Evolutionary conservation across 352 stramenopile genomes (phyloP).

Genomic region (Phytopythium mirpurense): DNA sequence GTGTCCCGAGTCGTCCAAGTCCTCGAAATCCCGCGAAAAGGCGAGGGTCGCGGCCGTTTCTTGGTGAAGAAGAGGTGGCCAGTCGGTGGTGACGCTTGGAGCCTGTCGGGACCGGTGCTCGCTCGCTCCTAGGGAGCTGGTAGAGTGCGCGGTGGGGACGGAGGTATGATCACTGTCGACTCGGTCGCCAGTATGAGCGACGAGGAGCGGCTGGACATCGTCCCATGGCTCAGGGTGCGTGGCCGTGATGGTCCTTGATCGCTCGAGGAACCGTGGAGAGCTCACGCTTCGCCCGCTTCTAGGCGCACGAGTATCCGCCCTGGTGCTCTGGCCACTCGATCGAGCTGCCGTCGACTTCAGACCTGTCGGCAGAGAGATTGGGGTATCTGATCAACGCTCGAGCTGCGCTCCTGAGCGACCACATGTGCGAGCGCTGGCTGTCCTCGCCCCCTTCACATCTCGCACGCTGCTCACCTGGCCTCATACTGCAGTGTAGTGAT

Average conservation of each 20-base stretch:
- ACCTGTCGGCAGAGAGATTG: not conserved
- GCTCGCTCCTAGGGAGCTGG: no score
- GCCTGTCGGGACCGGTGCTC: no score
- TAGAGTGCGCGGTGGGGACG: no score
- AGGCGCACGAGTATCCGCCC: conserved; percentile 37
- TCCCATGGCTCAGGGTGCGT: conserved; percentile 6
- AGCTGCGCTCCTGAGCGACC: conserved; percentile 29
- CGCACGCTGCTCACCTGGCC: no score
- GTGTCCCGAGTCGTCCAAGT: not conserved
- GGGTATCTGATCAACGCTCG: conserved; percentile 8
- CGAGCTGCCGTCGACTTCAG: not conserved
- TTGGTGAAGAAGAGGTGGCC: not conserved
- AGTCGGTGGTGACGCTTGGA: not conserved
- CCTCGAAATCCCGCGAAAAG: not conserved
- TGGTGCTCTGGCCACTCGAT: conserved; percentile 20
- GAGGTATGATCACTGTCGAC: no score
- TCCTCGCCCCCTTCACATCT: no score
- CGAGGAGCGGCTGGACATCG: not conserved
- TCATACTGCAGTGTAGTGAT: conserved; percentile 57
- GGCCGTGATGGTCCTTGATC: not conserved
- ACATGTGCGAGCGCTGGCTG: conserved; percentile 32
- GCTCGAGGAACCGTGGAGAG: not conserved
- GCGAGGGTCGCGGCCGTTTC: not conserved
- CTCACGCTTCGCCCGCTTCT: not conserved
- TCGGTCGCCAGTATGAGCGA: no score